Base-by-base conservation (phyloP, 2,329 filamentous ascomycete species). In the Fusarium aywerte region DNA sequence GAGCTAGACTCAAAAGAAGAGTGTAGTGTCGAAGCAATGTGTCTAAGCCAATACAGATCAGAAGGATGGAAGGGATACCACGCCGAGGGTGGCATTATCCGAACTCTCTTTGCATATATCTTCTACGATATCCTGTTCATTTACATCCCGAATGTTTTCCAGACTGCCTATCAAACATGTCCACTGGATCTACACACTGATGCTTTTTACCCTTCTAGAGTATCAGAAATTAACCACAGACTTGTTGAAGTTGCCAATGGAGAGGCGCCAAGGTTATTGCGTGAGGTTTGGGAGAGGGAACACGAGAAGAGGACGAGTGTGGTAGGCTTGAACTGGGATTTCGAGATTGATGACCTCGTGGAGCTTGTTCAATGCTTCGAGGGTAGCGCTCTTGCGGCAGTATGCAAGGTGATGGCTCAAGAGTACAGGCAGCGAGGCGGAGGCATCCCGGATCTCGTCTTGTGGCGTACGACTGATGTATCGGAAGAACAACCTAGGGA, bases 1-100 rank as follows among this genome's bases (percentile, higher is more conserved):
- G 90, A 90, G 69, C 78, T 84, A 6, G 90, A 90, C 74, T 85
- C 82, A 10, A 85, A 85, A 32, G 88, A 85, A 20, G 91, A 96
- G 77, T 97, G 94, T 77, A 90, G 88, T 52, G 96, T 99, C 13
- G 96, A 99, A 80, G 90, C 87, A 56, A 97, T 99, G 93, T 97
- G 94, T 76, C 84, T 99, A 35, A 93, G 89, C 42, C 87, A 90
- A 81, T 98, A 98, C 78, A 89, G 92, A 31, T 83, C 85, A 11
- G 83, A 91, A 51, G 95, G 94, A 4, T 98, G 93, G 90, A 97
- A 97, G 77, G 96, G 96, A 12, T 97, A 95, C 74, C 96, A 99
- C 78, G 88, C 90, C 18, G 96, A 99, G 82, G 93, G 93, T 32
- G 92, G 94, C 3, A 94, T 98, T 70, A 81, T 98, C 8, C 89